phyloP scores from a whole-genome alignment of 257 asterid genomes.

The Craterostigma plantagineum region DNA sequence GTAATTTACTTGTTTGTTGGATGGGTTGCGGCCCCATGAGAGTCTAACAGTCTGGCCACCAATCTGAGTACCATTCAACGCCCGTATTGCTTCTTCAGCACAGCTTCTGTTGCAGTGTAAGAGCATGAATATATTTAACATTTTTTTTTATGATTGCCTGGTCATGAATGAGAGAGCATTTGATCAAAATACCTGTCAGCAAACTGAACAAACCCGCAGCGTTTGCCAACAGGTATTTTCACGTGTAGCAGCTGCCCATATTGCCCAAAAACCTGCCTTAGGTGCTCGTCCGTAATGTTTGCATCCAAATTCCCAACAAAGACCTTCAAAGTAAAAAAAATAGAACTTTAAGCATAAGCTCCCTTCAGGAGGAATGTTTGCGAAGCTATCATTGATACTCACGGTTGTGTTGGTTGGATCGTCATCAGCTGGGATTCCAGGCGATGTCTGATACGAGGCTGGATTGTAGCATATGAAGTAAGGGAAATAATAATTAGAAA shows the following conservation, averaged over 20 bases:
- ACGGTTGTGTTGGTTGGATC: conserved; percentile 91
- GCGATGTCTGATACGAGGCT: conserved; percentile 62
- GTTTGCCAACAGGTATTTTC: conserved; percentile 81
- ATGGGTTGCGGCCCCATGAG: conserved; percentile 94
- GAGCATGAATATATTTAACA: background rate
- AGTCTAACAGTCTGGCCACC: conserved; percentile 85
- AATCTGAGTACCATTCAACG: conserved; percentile 57
- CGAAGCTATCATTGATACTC: conserved; percentile 19
- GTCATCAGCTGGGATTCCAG: conserved; percentile 72
- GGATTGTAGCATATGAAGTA: conserved; percentile 12
- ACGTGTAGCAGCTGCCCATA: conserved; percentile 81
- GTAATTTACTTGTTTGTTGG: conserved; percentile 82
- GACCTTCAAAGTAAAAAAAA: conserved; percentile 29
- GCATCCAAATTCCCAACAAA: conserved; percentile 90
- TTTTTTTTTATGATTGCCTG: background rate
- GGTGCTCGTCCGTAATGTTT: conserved; percentile 56
- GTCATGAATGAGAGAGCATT: background rate
- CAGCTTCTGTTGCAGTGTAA: conserved; percentile 36
- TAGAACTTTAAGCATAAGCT: background rate
- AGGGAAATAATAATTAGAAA: conserved; percentile 9
- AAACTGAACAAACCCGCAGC: conserved; percentile 95
- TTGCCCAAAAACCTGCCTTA: conserved; percentile 64
- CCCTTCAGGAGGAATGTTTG: background rate
- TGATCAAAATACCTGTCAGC: conserved; percentile 46
- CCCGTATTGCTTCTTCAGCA: conserved; percentile 82